Percentiles rank a stretch among this genome's conserved stretches.
phyloP scores from a whole-genome alignment of 495 filamentous ascomycete species.

The Penicillium cosmopolitanum region DNA sequence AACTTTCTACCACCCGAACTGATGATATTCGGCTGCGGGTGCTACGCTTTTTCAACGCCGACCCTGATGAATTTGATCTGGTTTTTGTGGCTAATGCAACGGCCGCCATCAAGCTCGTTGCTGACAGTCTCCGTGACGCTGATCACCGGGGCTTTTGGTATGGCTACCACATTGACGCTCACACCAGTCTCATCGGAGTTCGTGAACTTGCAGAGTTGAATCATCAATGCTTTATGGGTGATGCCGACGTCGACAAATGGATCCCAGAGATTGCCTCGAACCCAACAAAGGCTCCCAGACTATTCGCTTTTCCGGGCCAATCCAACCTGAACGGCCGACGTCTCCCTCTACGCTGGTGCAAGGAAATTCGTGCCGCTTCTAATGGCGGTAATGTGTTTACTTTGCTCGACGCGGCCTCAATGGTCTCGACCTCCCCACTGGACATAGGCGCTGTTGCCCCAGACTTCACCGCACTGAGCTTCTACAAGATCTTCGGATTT shows the following conservation, averaged over 20 bases:
- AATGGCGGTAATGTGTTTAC: conserved; percentile 55
- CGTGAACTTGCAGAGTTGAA: conserved; percentile 67
- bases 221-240: conserved; percentile 66
- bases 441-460: conserved; percentile 72
- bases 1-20: conserved; percentile 70
- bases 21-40: conserved; percentile 75
- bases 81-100: conserved; percentile 94
- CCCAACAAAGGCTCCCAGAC: conserved; percentile 30
- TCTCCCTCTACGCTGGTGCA: conserved; percentile 71
- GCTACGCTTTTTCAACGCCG: conserved; percentile 81
- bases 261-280: conserved; percentile 40
- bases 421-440: conserved; percentile 76
- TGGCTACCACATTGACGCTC: conserved; percentile 79
- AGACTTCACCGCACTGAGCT: conserved; percentile 87
- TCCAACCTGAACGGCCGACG: conserved; percentile 93
- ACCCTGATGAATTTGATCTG: conserved; percentile 81
- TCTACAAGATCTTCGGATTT: conserved; percentile 98
- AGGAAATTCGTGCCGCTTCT: conserved; percentile 46
- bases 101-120: conserved; percentile 84
- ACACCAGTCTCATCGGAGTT: conserved; percentile 87
- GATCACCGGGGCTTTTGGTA: conserved; percentile 72
- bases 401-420: conserved; percentile 86
- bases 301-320: conserved; percentile 89
- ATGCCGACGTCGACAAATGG: conserved; percentile 73
- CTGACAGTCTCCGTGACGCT: conserved; percentile 69